phyloP scores from a whole-genome alignment of 2,329 filamentous ascomycete species.

The Ascocoryne sarcoides region DNA sequence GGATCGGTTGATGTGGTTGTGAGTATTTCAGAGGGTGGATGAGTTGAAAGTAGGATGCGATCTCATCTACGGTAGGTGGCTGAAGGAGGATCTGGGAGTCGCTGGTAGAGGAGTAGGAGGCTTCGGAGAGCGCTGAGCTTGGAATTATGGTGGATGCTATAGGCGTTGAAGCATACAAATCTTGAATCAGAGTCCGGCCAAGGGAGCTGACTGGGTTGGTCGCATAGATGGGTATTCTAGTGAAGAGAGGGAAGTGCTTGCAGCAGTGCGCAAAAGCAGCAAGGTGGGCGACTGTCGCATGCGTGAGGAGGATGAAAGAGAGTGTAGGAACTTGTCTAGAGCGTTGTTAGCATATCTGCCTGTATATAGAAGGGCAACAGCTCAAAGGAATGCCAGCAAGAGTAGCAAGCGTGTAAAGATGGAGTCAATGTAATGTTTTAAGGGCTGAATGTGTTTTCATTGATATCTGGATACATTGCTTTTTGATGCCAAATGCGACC shows the following conservation, averaged over 20 bases:
- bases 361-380: neutral
- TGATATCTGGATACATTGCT: constrained; percentile 22
- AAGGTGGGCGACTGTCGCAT: constrained; percentile 84
- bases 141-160: constrained; percentile 80
- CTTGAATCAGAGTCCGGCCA: constrained; percentile 81
- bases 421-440: constrained; percentile 9
- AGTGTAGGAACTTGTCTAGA: constrained; percentile 78
- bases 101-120: constrained; percentile 41
- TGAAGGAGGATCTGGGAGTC: constrained; percentile 47
- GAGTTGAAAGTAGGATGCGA: constrained; percentile 81
- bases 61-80: constrained; percentile 77
- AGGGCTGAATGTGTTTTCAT: constrained; percentile 18
- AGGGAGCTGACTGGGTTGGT: constrained; percentile 90
- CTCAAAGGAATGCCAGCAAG: neutral
- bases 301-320: constrained; percentile 87
- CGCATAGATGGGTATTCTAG: constrained; percentile 87
- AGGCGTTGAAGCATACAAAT: constrained; percentile 84
- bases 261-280: constrained; percentile 94
- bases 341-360: constrained; percentile 18
- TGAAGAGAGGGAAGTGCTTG: constrained; percentile 89
- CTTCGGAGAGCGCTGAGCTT: constrained; percentile 59
- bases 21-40: constrained; percentile 95
- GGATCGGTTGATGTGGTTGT: constrained; percentile 83
- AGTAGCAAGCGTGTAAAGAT: constrained; percentile 1
- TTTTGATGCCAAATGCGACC: constrained; percentile 5